phyloP scores from a whole-genome alignment of 805 yeast genomes.

The Zygosaccharomyces rouxii region DNA sequence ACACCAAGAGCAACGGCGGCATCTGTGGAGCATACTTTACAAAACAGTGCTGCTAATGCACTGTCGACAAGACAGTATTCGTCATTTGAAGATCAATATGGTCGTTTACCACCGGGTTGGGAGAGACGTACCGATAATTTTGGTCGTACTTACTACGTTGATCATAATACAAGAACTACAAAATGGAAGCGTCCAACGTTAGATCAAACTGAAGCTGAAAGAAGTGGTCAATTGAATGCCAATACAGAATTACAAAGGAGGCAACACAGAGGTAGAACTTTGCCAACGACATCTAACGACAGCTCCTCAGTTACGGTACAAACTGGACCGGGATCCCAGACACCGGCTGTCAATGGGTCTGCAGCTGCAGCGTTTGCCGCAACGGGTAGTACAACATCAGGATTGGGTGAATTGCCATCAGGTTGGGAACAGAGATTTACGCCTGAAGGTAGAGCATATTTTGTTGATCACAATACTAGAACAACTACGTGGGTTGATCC shows the following conservation, averaged over 20 bases:
- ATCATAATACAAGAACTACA: constrained; percentile 94
- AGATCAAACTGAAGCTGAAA: constrained; percentile 69
- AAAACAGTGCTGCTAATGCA: constrained; percentile 27
- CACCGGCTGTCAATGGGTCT: constrained; percentile 47
- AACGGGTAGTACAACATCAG: constrained; percentile 83
- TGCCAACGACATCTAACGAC: constrained; percentile 56
- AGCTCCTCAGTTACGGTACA: constrained; percentile 37
- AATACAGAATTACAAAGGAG: constrained; percentile 83
- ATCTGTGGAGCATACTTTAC: constrained; percentile 31
- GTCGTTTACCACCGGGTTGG: constrained; percentile 98
- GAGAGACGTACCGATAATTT: constrained; percentile 96
- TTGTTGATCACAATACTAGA: constrained; percentile 98
- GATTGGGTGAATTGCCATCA: constrained; percentile 93
- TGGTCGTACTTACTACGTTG: constrained; percentile 96
- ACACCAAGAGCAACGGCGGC: constrained; percentile 26
- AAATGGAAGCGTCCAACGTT: constrained; percentile 98
- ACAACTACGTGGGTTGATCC: constrained; percentile 99
- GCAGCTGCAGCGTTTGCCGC: constrained; percentile 66
- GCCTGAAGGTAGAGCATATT: constrained; percentile 96
- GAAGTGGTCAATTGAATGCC: constrained; percentile 54
- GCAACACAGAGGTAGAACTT: constrained; percentile 84
- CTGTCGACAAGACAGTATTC: constrained; percentile 58
- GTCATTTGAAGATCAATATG: constrained; percentile 95
- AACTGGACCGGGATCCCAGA: constrained; percentile 44
- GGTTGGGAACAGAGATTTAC: constrained; percentile 99